Conservation (phyloP, 352 stramenopile species). For the Globisporangium lucens region DNA sequence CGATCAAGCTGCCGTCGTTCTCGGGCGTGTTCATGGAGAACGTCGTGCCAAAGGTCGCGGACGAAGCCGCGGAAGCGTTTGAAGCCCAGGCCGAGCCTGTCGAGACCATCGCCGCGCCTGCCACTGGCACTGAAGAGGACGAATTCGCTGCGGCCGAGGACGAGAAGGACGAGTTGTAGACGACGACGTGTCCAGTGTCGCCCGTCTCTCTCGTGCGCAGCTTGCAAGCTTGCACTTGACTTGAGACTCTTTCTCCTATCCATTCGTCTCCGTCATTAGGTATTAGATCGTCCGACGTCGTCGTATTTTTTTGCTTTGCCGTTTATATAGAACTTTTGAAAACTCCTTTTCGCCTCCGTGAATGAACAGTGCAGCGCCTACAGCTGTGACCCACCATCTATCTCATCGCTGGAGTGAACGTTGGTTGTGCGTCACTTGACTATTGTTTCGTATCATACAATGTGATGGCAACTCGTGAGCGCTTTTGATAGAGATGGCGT, state of each 20-base stretch:
- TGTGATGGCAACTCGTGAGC: no score
- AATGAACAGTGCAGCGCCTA: no score
- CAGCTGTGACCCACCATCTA: no score
- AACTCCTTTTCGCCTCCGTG: not conserved
- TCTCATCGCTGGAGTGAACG: not conserved
- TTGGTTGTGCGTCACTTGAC: not conserved
- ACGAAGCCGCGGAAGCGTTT: constrained; percentile 23
- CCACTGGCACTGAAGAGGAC: constrained; percentile 28
- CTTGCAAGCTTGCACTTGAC: not conserved
- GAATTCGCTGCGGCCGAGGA: constrained; percentile 50
- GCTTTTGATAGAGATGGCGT: no score
- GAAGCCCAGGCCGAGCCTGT: constrained; percentile 18
- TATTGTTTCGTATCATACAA: no score
- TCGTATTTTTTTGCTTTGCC: constrained; percentile 2
- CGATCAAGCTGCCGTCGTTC: constrained; percentile 64
- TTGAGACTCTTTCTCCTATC: not conserved
- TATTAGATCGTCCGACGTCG: constrained; percentile 1
- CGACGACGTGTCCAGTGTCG: not conserved
- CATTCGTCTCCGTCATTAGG: not conserved
- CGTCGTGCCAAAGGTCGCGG: constrained; percentile 40
- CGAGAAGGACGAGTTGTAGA: constrained; percentile 56
- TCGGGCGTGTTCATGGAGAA: constrained; percentile 58
- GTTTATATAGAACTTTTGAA: constrained; percentile 3
- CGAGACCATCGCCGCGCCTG: constrained; percentile 14
- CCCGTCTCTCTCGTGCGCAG: not conserved